Evolutionary conservation across 2,329 filamentous ascomycete species (phyloP), one percentile per base, ranked within the genome.

Genomic region (Hymenoscyphus fraxineus): DNA sequence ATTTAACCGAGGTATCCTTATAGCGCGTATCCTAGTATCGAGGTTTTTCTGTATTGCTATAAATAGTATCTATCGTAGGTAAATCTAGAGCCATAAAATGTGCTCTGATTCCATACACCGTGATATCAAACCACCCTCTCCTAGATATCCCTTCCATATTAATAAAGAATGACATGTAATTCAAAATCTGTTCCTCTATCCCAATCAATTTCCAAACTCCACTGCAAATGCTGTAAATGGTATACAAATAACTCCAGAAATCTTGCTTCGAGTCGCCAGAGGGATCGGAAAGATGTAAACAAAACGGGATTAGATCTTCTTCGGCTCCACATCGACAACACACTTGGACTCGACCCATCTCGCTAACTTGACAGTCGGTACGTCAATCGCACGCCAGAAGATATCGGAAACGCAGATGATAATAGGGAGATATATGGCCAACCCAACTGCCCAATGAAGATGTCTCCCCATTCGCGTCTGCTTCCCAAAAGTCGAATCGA

Each of bases 331-430:
- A 19, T 71, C 61, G 57, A 58, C 60, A 19, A 65, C 19, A 38
- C 72, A 74, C 47, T 70, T 72, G 6, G 44, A 63, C 58, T 74
- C 83, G 32, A 84, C 65, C 78, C 81, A 82, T 55, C 79, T 76
- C 2, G 82, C 79, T 68, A 85, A 79, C 59, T 77, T 78, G 7
- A 84, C 77, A 71, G 80, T 78, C 1, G 80, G 80, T 3, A 77
- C 74, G 73, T 88, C 86, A 6, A 88, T 78, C 1, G 75, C 75
- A 35, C 84, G 78, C 83, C 84, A 87, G 70, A 87, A 87, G 3
- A 88, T 64, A 73, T 88, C 85, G 1, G 82, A 82, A 5, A 80
- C 77, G 80, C 84, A 87, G 13, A 75, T 63, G n/a, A 72, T 70
- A 6, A 87, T 76, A 0, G 82, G 77, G 16, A 81, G 70, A n/a